phyloP scores from a whole-genome alignment of 345 rosid genomes.

The Gossypioides kirkii region DNA sequence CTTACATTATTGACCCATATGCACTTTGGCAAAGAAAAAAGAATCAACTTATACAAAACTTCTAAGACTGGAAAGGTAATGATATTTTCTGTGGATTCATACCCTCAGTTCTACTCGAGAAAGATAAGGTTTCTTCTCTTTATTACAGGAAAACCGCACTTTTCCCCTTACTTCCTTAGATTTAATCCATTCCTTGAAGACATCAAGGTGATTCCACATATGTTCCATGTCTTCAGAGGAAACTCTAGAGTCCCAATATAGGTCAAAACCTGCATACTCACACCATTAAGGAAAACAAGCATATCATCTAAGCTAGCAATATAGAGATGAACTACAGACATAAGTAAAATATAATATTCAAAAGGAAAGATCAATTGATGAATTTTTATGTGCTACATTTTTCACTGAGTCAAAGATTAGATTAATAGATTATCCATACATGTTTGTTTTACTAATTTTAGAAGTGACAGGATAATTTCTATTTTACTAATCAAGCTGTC shows the following conservation, averaged over 20 bases:
- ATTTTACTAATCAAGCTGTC: not conserved
- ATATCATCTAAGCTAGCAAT: slow-evolving; percentile 8
- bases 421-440: not conserved
- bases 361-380: not conserved
- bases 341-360: not conserved
- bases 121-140: slow-evolving; percentile 58
- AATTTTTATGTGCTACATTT: not conserved
- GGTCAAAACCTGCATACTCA: slow-evolving; percentile 35
- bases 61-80: not conserved
- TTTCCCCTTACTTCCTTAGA: slow-evolving; percentile 68
- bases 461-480: not conserved
- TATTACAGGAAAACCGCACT: slow-evolving; percentile 74
- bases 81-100: slow-evolving; percentile 13
- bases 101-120: slow-evolving; percentile 81
- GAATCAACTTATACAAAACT: not conserved
- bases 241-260: slow-evolving; percentile 63
- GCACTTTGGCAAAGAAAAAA: not conserved
- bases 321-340: not conserved
- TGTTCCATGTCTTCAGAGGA: slow-evolving; percentile 85
- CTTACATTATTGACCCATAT: not conserved
- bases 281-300: slow-evolving; percentile 9
- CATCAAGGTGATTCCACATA: slow-evolving; percentile 72
- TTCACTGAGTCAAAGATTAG: slow-evolving; percentile 8
- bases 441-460: not conserved
- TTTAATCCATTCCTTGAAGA: slow-evolving; percentile 72